Base-by-base conservation (phyloP, 169 alveolate species). In the Theileria annulata region DNA sequence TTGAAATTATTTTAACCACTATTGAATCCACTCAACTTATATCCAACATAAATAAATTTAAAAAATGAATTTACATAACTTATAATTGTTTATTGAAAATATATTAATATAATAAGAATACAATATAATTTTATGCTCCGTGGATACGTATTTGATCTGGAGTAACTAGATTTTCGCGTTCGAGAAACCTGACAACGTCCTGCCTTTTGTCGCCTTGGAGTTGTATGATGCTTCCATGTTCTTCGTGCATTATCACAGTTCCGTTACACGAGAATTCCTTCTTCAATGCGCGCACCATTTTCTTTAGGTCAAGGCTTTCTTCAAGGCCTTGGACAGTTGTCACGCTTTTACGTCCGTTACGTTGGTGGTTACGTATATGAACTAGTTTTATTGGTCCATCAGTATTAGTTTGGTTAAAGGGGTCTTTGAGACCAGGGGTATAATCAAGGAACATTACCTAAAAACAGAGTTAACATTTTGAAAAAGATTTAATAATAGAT, bases 291-390 rank as follows among this genome's bases (percentile, higher is more conserved):
- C 96, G 91, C 75, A 95, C 96, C 90, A 95, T 87, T 80, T 96
- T 94, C 81, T 96, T 95, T 80, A 92, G 79, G 88, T 94, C 98
- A 85, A 93, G 94, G 51, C 93, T 91, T 79, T 92, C 94, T 72
- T 92, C 94, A 58, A 95, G 93, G 63, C 98, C 98, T 87, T 95
- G 98, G 72, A 95, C 98, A 51, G 98, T 95, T 63, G 98, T 95
- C 35, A 95, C 95, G 76, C 97, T 94, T 87, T 95, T 95, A 74
- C 98, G 91, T 69, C 98, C 98, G 88, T 95, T 95, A 37, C 98
- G 88, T 90, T 95, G 98, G 87, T 95, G 98, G 87, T 94, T 95
- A 54, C 98, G 90, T 31, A 95, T 95, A 71, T 93, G 95, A 59
- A 91, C 94, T 71, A 84, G 33, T 42, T 79, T 64, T 30, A 72